phyloP scores from a whole-genome alignment of 148 eudicot genomes.

The Camellia granthamiana region DNA sequence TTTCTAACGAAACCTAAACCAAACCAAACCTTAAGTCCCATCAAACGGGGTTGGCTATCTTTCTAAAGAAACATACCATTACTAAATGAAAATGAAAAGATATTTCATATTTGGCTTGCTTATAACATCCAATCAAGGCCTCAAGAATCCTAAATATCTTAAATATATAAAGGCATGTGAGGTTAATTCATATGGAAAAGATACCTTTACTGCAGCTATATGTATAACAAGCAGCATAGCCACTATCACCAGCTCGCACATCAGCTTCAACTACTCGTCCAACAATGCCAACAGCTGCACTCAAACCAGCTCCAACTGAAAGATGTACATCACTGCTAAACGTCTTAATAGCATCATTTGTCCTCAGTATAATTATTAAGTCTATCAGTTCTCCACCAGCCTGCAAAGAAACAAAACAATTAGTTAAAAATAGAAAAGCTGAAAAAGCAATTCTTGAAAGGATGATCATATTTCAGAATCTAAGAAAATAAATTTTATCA shows the following conservation, averaged over 20 bases:
- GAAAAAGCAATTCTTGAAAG: not conserved
- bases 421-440: not conserved
- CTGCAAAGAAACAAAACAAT: conserved; percentile 28
- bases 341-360: conserved; percentile 68
- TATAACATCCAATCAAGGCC: not conserved
- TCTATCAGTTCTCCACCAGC: conserved; percentile 91
- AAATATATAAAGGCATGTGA: not conserved
- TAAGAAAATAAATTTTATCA: not conserved
- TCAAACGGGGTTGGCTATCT: not conserved
- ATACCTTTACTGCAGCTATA: conserved; percentile 94
- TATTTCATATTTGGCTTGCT: not conserved
- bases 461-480: not conserved
- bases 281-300: conserved; percentile 82
- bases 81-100: not conserved
- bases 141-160: not conserved
- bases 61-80: not conserved
- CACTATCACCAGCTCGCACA: conserved; percentile 75
- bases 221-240: conserved; percentile 78
- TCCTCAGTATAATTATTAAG: conserved; percentile 72
- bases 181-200: not conserved
- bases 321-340: conserved; percentile 71
- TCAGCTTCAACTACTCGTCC: conserved; percentile 83
- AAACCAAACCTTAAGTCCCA: too few relatives aligned
- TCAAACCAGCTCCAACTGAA: conserved; percentile 83
- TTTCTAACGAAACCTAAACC: not conserved